Percentiles rank a stretch among this genome's conserved stretches.
Conservation (phyloP, 306 rosid species). For the Prinsepia uniflora region DNA sequence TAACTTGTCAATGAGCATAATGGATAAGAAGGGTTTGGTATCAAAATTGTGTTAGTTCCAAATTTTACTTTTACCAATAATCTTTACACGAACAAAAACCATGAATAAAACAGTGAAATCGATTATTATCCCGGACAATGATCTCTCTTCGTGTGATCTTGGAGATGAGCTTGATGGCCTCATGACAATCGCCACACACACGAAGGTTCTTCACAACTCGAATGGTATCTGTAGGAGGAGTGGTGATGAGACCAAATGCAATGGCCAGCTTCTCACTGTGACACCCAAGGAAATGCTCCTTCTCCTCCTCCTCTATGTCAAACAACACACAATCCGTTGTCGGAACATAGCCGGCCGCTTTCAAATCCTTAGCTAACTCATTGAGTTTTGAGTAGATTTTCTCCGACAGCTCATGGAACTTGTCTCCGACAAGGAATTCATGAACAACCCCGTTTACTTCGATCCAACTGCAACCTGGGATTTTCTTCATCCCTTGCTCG, state of each 20-base stretch:
- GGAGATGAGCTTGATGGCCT: conserved; percentile 59
- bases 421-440: conserved; percentile 67
- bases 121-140: conserved; percentile 55
- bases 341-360: conserved; percentile 61
- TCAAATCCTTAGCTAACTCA: conserved; percentile 50
- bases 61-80: conserved; percentile 47
- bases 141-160: conserved; percentile 56
- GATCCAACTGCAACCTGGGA: conserved; percentile 69
- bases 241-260: conserved; percentile 63
- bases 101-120: conserved; percentile 54
- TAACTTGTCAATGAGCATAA: no score
- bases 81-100: conserved; percentile 69
- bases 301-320: conserved; percentile 74
- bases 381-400: conserved; percentile 60
- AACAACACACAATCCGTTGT: conserved; percentile 70
- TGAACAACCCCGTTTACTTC: conserved; percentile 60
- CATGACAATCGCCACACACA: conserved; percentile 69
- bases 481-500: conserved; percentile 52
- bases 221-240: conserved; percentile 35
- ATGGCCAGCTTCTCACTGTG: conserved; percentile 75
- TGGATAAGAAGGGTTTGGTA: background rate
- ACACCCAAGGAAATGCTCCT: conserved; percentile 59
- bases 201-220: conserved; percentile 76
- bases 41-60: background rate
- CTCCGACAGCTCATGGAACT: conserved; percentile 49